These are phyloP conservation scores for Epichloe baconii DNA, from an alignment of 2,329 filamentous ascomycete genomes.

Conservation along the genomic window DNA sequence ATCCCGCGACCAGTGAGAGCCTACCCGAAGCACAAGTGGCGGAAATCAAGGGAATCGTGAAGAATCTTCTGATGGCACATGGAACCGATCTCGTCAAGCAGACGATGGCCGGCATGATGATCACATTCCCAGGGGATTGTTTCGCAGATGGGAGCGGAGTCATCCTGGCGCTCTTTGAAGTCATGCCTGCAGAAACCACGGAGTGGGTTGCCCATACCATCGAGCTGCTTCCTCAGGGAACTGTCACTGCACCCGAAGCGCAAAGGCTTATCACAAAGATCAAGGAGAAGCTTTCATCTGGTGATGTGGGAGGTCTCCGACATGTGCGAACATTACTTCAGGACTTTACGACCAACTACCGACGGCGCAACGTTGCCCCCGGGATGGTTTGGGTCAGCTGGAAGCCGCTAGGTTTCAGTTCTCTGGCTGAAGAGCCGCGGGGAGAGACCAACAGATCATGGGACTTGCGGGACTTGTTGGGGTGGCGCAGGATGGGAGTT, in stretches of 20 bases:
- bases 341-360: slow-evolving; percentile 93
- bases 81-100: slow-evolving; percentile 76
- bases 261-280: slow-evolving; percentile 72
- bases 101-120: slow-evolving; percentile 97
- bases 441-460: not conserved
- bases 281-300: slow-evolving; percentile 57
- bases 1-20: slow-evolving; percentile 49
- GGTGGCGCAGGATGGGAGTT: too few relatives aligned
- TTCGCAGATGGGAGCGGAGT: slow-evolving; percentile 90
- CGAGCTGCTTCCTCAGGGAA: slow-evolving; percentile 68
- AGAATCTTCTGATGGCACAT: slow-evolving; percentile 53
- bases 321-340: slow-evolving; percentile 79
- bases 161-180: slow-evolving; percentile 77
- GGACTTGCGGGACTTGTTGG: too few relatives aligned
- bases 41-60: slow-evolving; percentile 61
- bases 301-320: slow-evolving; percentile 47
- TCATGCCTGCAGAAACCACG: slow-evolving; percentile 68
- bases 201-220: slow-evolving; percentile 77
- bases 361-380: slow-evolving; percentile 84
- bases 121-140: slow-evolving; percentile 90
- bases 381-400: slow-evolving; percentile 77
- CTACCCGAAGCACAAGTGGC: slow-evolving; percentile 46
- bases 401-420: slow-evolving; percentile 85
- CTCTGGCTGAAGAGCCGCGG: slow-evolving; percentile 18
- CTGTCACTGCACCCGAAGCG: slow-evolving; percentile 66